Evolutionary conservation across 2,329 filamentous ascomycete species (phyloP), one percentile per base, ranked within the genome.

Genomic region (Neopestalotiopsis sp.): DNA sequence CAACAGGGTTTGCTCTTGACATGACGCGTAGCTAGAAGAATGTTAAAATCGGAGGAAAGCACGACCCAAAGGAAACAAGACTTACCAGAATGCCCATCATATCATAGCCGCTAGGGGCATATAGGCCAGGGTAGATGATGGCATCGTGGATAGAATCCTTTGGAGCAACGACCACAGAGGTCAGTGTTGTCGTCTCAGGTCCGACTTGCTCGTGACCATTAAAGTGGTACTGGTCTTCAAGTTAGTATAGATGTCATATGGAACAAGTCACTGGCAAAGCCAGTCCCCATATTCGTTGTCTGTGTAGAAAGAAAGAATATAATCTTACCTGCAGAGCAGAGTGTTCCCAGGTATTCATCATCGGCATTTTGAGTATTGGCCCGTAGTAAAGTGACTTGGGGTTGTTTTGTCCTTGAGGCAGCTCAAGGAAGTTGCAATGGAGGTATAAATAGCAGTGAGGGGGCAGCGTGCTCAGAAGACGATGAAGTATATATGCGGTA

Each of bases 1-100:
- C 90, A 73, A 91, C 86, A 1, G 94, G 93, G 70, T 94, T 90
- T 17, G 90, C 89, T 68, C 94, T 86, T 20, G 87, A 88, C 45
- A 90, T 89, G 30, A 97, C 90, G 63, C 90, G 88, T 79, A 85
- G 76, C 85, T 87, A 68, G 30, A 17, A 5, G 2, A 61, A 57
- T 53, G 53, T 64, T 42, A 42, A 53, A 34, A 30, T 1, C n/a
- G 10, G 10, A 12, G 10, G 32, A 6, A 10, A 14, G 20, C 5
- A 6, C n/a, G 32, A 3, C 0, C 40, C 3, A 5, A 2, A 14
- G 40, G 12, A 4, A 17, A 49, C 14, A 28, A 28, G 24, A 76
- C 85, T 70, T 76, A 90, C 87, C 70, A 90, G 77, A 68, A 90
- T 85, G 42, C 74, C 79, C 83, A 90, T 83, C 58, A 90, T 82